Base-by-base conservation (phyloP, 2,329 filamentous ascomycete species). In the Mycosphaerella sp. region DNA sequence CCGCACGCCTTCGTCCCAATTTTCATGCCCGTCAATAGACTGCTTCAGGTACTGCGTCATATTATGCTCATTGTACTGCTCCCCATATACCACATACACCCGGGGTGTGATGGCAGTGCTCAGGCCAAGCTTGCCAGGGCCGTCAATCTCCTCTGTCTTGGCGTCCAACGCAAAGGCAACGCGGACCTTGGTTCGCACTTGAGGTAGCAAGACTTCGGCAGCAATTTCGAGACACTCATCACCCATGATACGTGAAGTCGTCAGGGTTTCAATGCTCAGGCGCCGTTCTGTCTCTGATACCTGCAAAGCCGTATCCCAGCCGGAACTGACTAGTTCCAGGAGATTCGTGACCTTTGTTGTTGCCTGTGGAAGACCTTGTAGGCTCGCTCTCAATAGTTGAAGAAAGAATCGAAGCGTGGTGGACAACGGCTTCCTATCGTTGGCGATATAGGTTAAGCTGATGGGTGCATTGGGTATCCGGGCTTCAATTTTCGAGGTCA, bases 341-440 rank as follows among this genome's bases (percentile, higher is more conserved):
- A 92, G 74, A 34, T 76, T 73, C 12, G 76, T 75, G 29, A 85
- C 73, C 48, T 75, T 74, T 0, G 80, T 85, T 45, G 76, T 72
- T 53, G 75, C 73, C 66, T 85, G 84, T 10, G 77, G 73, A 41
- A 89, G 70, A 1, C 75, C 79, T 45, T 85, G 81, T 41, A 88
- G 73, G 53, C 85, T 79, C 53, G 87, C 84, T 42, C 84, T 80
- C 54, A 91, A 83, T 62, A 83, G 80, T 64, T 87, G 81, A 6
- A 92, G 72, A 67, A 90, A 88, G 72, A 91, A 91, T 38, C 86
- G 83, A 61, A 83, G 84, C 65, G 86, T 86, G 0, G 79, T 77
- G 1, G 82, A 84, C 49, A 82, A 69, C 0, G 81, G 79, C 32
- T 76, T 67, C 8, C 80, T 73, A 5, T 45, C 41, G 29, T 59